A percentile compares a stretch with the other conserved stretches of the same genome.
These are phyloP conservation scores for Triadica sebifera DNA, from an alignment of 345 rosid genomes.

Conservation along the genomic window DNA sequence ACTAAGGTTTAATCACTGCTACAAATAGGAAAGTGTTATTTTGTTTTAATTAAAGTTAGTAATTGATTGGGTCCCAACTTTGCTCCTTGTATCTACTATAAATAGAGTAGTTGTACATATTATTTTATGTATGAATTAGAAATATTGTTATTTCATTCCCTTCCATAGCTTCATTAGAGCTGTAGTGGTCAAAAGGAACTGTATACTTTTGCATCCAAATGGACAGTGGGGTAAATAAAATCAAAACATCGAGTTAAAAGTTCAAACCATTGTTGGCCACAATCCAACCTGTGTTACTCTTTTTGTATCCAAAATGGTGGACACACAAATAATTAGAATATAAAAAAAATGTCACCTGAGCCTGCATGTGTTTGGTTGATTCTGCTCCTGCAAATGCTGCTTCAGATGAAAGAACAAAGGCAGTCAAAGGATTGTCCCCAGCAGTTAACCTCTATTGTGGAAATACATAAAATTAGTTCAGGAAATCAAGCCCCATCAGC, in stretches of 20 bases:
- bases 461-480: constrained; percentile 16
- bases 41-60: too few species aligned
- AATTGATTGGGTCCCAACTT: too few species aligned
- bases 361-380: constrained; percentile 79
- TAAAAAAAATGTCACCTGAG: constrained; percentile 56
- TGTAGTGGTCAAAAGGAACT: too few species aligned
- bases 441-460: constrained; percentile 62
- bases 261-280: neutral
- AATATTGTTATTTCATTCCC: too few species aligned
- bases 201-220: too few species aligned
- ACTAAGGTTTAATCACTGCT: too few species aligned
- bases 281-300: neutral
- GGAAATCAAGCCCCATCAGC: neutral
- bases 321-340: neutral
- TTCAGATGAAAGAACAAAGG: constrained; percentile 73
- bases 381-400: constrained; percentile 87
- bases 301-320: neutral
- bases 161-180: too few species aligned
- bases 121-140: too few species aligned
- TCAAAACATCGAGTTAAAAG: neutral
- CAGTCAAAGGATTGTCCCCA: constrained; percentile 65
- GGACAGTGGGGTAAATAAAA: neutral
- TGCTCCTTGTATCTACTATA: too few species aligned
- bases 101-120: too few species aligned
- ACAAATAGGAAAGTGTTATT: too few species aligned